Evolutionary conservation across 73 alveolate genomes (phyloP), one percentile per base, ranked within the genome.

Genomic region (Durusdinium trenchii): DNA sequence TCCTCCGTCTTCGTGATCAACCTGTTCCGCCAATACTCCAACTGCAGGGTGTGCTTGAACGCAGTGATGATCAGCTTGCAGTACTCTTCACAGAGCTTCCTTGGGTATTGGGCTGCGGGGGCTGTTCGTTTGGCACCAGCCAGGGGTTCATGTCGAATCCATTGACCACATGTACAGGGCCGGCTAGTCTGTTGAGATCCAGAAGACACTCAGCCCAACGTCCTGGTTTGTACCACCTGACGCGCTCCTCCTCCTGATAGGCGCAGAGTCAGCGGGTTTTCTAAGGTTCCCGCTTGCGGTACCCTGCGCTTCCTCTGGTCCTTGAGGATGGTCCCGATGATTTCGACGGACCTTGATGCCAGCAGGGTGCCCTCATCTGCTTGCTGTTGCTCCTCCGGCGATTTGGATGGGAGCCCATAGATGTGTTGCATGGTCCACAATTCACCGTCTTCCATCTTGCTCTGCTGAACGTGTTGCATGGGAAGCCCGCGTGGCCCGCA

Each of bases 401-500:
- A 10, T 4, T 89, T 89, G 32, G 54, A 1, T 1, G 75, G 86
- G 6, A 62, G n/a, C 30, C 96, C 96, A 35, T 89, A 89, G 9
- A 46, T 26, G 43, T 1, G 16, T 7, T 3, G 73, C 7, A 40
- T 5, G 52, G 51, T 14, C 2, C 6, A 89, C 96, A 0, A 86
- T 85, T 0, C 73, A 51, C 6, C 86, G 96, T 20, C 40, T 1
- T 3, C 48, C 86, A 67, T 3, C 96, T 32, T 1, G 64, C 43
- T 7, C 86, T 3, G 30, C 45, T 35, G 96, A 89, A 89, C 42
- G 75, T 23, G 6, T 52, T 9, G 16, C 96, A 89, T 0, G 96
- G 96, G 73, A 64, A 89, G 3, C 96, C 96, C 0, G 75, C 42
- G 20, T 89, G 96, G 46, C 20, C 46, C 1, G 54, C 96, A 0